Evolutionary conservation across 2,329 filamentous ascomycete genomes (phyloP), one percentile per base, ranked within the genome.

Genomic region (Alternaria sp.): DNA sequence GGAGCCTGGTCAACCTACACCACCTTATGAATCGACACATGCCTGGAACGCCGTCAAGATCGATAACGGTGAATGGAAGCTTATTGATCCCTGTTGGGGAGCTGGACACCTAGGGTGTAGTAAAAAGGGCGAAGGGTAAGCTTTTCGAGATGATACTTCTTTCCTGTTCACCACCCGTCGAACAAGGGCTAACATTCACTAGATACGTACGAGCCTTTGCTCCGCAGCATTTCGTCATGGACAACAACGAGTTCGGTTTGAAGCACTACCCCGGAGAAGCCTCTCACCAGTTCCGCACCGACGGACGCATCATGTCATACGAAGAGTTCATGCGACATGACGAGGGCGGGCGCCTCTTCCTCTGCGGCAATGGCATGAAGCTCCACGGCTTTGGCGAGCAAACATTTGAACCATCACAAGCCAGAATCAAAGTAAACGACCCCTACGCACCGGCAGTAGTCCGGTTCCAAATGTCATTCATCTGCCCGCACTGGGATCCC

Each of bases 21-120:
- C 94, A 3, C 86, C 88, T 0, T 86, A 85, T 20, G 83, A 89
- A 56, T 71, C 87, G 0, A 85, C 88, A 1, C 95, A 98, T 79
- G 95, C 96, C 0, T 97, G 96, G 96, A 97, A 97, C 74, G 94
- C 92, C 0, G 93, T 97, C 7, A 87, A 89, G 55, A 93, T 98
- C 62, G 95, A 98, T 72, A 87, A 89, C 25, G 93, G 92, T 3
- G 87, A 89, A 68, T 98, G 95, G 95, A 97, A 97, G 80, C 86
- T 98, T 1, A 82, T 98, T 53, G 96, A 99, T 74, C 81, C 91
- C 0, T 98, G 95, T 77, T 99, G 96, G 96, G 96, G 96, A 43
- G 93, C 95, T 0, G 95, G 95, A 2, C 84, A 88, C 65, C 80
- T 97, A 9, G 70, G 73, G 6, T 73, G 70, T 26, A 67, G 58